Base-by-base conservation (phyloP, 2,329 filamentous ascomycete genomes). In the Lecanicillium sp. region DNA sequence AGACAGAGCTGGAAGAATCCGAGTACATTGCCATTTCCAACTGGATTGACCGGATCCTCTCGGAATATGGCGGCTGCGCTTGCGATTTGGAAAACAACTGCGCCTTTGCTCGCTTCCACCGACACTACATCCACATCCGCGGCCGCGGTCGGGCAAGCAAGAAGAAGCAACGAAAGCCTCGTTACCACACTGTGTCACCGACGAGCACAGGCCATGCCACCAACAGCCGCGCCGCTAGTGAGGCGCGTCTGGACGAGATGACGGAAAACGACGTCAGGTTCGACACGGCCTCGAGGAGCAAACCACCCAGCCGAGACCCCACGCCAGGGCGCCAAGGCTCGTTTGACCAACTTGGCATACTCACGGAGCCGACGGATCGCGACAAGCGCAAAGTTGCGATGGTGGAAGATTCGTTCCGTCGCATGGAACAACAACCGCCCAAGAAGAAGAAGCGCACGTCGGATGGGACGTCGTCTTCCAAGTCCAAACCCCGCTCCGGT, bases 61-160 rank as follows among this genome's bases (percentile, higher is more conserved):
- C 85, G 15, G 86, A 90, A 60, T 86, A 88, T 57, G 87, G 87
- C 15, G 86, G 86, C 15, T 91, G 87, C 64, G 87, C 86, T 4
- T 91, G 87, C 62, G 77, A 84, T 49, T 62, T 81, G 12, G 79
- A 78, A 7, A 67, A 70, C 33, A 77, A 83, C 49, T 85, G 81
- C 57, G 77, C 79, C 2, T 84, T 85, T 64, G 73, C 72, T 50
- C 77, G 78, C 17, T 84, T 84, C 54, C 77, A 81, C 58, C 71
- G 77, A 43, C 77, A 75, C 44, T 80, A 81, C 56, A 64, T 77
- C 2, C 64, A 60, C 48, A 63, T 64, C 33, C 75, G 71, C 48
- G 60, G 65, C 11, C 73, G 76, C 19, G 50, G 63, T 5, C 71
- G 68, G 23, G 50, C 64, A 4, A 48, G 59, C 14, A 77, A 73